phyloP scores from a whole-genome alignment of 768 basidiomycete species.

The Boletus sp. region DNA sequence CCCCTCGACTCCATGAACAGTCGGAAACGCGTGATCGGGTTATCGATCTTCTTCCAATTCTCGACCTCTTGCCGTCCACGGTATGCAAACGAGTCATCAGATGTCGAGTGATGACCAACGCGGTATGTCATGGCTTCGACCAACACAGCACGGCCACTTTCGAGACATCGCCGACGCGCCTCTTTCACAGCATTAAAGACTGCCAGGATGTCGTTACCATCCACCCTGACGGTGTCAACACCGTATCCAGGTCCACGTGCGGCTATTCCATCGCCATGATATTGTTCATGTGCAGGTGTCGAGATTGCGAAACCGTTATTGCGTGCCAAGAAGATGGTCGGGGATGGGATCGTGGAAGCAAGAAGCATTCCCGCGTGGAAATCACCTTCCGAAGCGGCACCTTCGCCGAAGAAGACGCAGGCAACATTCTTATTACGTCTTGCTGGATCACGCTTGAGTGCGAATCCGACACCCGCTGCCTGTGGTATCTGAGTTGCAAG shows the following conservation, averaged over 20 bases:
- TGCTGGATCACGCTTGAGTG: slow-evolving; percentile 73
- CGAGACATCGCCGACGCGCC: slow-evolving; percentile 67
- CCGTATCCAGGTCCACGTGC: slow-evolving; percentile 89
- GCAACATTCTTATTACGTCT: slow-evolving; percentile 74
- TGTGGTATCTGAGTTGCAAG: slow-evolving; percentile 94
- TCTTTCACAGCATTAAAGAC: slow-evolving; percentile 74
- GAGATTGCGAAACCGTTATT: slow-evolving; percentile 96
- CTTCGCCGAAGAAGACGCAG: slow-evolving; percentile 91
- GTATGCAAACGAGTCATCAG: slow-evolving; percentile 95
- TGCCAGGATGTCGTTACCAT: slow-evolving; percentile 90
- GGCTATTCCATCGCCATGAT: slow-evolving; percentile 90
- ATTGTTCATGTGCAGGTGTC: slow-evolving; percentile 87
- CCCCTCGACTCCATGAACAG: slow-evolving; percentile 76
- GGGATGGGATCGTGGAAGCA: slow-evolving; percentile 73
- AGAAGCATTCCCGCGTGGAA: slow-evolving; percentile 90
- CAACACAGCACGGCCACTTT: slow-evolving; percentile 78
- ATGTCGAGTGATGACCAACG: slow-evolving; percentile 93
- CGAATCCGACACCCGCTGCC: slow-evolving; percentile 90
- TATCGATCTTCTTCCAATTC: slow-evolving; percentile 87
- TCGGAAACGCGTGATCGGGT: slow-evolving; percentile 84
- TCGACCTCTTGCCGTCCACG: slow-evolving; percentile 88
- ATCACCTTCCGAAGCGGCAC: slow-evolving; percentile 92
- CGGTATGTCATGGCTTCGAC: slow-evolving; percentile 93
- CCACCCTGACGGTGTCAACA: slow-evolving; percentile 87
- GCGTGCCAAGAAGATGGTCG: slow-evolving; percentile 70